Evolutionary conservation across 2,329 filamentous ascomycete genomes (phyloP).

Genomic region (Magnaporthales sp.): DNA sequence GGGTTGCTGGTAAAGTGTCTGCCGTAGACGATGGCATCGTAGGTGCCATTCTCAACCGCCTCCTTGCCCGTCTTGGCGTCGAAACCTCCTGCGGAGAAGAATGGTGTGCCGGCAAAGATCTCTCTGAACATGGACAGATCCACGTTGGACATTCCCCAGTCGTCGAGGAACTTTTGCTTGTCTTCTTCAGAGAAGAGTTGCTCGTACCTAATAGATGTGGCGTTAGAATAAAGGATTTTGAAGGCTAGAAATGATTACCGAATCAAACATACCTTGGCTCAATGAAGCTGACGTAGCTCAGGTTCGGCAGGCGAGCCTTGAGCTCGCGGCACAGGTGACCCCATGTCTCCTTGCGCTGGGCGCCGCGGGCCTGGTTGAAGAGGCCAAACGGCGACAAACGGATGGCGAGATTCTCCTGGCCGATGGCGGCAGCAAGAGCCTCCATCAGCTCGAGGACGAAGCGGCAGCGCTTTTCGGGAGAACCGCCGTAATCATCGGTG

Average conservation of each 20-base stretch:
- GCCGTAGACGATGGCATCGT: background rate
- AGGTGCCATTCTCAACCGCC: background rate
- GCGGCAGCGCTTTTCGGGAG: slow-evolving; percentile 43
- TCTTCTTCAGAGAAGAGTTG: background rate
- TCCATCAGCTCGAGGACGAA: slow-evolving; percentile 42
- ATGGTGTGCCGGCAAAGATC: background rate
- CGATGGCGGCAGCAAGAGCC: slow-evolving; percentile 41
- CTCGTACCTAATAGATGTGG: background rate
- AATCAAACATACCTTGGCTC: background rate
- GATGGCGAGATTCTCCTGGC: slow-evolving; percentile 39
- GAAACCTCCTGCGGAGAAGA: background rate
- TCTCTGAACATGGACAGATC: background rate
- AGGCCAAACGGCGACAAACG: slow-evolving; percentile 44
- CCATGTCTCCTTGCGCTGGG: background rate
- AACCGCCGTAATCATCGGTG: slow-evolving; percentile 45
- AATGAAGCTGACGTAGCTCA: background rate
- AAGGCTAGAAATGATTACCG: background rate
- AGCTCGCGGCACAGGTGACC: background rate
- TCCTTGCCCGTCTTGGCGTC: background rate
- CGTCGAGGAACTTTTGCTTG: background rate
- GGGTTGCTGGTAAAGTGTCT: background rate
- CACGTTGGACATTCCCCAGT: background rate
- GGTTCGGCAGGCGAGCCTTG: background rate
- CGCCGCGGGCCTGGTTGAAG: slow-evolving; percentile 34
- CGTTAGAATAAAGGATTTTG: background rate